These are phyloP conservation scores for Cercospora sojina DNA, from an alignment of 2,329 filamentous ascomycete genomes.

Conservation along the genomic window DNA sequence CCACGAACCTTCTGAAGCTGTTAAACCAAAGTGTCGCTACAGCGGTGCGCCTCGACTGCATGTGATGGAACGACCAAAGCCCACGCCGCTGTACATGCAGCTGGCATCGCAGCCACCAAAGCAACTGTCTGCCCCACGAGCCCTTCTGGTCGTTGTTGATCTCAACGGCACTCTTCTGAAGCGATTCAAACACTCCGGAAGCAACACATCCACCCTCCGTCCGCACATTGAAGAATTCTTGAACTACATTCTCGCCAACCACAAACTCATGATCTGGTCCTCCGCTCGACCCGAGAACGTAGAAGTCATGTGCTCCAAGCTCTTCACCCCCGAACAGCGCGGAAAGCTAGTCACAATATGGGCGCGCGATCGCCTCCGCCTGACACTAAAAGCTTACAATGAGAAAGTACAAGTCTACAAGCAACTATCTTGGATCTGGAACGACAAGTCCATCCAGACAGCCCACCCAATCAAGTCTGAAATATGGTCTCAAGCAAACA, in stretches of 20 bases:
- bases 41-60: conserved; percentile 5
- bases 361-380: conserved; percentile 73
- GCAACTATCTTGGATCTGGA: conserved; percentile 72
- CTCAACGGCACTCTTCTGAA: conserved; percentile 87
- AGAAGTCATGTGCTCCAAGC: conserved; percentile 60
- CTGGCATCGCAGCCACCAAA: conserved; percentile 18
- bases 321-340: conserved; percentile 59
- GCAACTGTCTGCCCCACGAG: conserved; percentile 21
- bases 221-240: conserved; percentile 70
- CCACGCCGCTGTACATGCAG: conserved; percentile 26
- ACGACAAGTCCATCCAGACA: conserved; percentile 43
- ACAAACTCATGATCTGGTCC: conserved; percentile 86
- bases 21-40: not conserved
- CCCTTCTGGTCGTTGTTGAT: conserved; percentile 79
- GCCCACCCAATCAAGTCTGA: conserved; percentile 45
- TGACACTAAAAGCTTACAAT: conserved; percentile 64
- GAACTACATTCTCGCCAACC: conserved; percentile 68
- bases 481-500: conserved; percentile 79
- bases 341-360: conserved; percentile 66
- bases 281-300: conserved; percentile 77
- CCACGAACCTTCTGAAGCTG: not conserved
- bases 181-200: conserved; percentile 51
- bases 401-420: conserved; percentile 86
- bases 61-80: conserved; percentile 27
- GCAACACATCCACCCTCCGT: conserved; percentile 53